Conservation (phyloP, 768 basidiomycete genomes). For the Arthromyces matolae region DNA sequence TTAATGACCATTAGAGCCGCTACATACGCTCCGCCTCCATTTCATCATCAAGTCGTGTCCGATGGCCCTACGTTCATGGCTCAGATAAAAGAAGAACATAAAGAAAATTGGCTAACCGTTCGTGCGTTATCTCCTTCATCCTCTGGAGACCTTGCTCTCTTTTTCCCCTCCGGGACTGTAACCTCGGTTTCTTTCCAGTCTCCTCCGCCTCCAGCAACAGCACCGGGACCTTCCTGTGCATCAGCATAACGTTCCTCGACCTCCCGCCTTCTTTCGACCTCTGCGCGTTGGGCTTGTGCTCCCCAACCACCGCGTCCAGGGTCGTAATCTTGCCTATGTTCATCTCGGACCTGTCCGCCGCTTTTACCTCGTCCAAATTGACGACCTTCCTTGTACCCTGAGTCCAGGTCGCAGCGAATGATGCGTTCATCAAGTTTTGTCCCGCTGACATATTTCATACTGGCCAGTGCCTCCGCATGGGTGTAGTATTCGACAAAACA, state of each 20-base stretch:
- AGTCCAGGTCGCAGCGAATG: constrained; percentile 95
- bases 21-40: constrained; percentile 71
- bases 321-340: constrained; percentile 96
- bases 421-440: constrained; percentile 98
- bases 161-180: constrained; percentile 37
- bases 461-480: constrained; percentile 87
- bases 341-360: constrained; percentile 95
- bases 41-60: constrained; percentile 62
- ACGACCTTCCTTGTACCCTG: constrained; percentile 93
- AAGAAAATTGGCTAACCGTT: constrained; percentile 40
- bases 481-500: constrained; percentile 98
- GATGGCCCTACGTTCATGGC: constrained; percentile 42
- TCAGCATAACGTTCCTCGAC: constrained; percentile 87
- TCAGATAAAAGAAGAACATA: neutral
- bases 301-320: constrained; percentile 95
- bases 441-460: constrained; percentile 93
- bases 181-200: constrained; percentile 76
- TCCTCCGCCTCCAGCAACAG: constrained; percentile 78
- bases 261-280: constrained; percentile 73
- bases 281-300: constrained; percentile 73
- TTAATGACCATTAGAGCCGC: constrained; percentile 21
- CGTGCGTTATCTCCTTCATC: constrained; percentile 64
- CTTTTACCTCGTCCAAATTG: constrained; percentile 98
- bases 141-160: constrained; percentile 74
- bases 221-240: constrained; percentile 72